Evolutionary conservation across 2,329 filamentous ascomycete genomes (phyloP).

Genomic region (Aspergillus sp.): DNA sequence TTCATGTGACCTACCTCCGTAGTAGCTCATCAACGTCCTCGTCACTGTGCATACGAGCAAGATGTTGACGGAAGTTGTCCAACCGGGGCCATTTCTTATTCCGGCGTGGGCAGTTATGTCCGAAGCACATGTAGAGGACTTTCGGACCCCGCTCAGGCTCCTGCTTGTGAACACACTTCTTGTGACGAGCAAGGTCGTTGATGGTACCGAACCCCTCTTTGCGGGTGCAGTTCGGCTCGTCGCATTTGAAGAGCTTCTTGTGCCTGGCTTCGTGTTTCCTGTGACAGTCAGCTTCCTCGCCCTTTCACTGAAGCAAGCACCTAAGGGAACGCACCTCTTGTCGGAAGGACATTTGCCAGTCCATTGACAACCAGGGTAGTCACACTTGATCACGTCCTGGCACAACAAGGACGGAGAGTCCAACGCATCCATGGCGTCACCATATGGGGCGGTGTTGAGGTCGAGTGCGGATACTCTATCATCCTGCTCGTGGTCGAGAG

Average conservation of each 20-base stretch:
- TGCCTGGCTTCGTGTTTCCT: conserved; percentile 78
- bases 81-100: conserved; percentile 75
- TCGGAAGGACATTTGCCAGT: conserved; percentile 44
- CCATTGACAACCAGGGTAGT: conserved; percentile 35
- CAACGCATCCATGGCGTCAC: conserved; percentile 35
- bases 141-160: conserved; percentile 48
- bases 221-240: conserved; percentile 57
- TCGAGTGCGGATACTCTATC: conserved; percentile 24
- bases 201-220: conserved; percentile 71
- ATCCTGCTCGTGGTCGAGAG: conserved; percentile 26
- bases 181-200: conserved; percentile 82
- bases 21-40: conserved; percentile 50
- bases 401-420: conserved; percentile 58
- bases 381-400: conserved; percentile 31
- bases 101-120: conserved; percentile 58
- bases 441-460: conserved; percentile 11
- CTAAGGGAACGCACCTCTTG: conserved; percentile 34
- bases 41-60: conserved; percentile 66
- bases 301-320: no score
- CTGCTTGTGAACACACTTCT: conserved; percentile 67
- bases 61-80: conserved; percentile 85
- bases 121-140: conserved; percentile 62
- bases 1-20: conserved; percentile 43
- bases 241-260: conserved; percentile 66
- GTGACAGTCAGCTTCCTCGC: neutral